A percentile compares a stretch with the other conserved stretches of the same genome.
phyloP scores from a whole-genome alignment of 257 asterid species.

The Lantana camara region DNA sequence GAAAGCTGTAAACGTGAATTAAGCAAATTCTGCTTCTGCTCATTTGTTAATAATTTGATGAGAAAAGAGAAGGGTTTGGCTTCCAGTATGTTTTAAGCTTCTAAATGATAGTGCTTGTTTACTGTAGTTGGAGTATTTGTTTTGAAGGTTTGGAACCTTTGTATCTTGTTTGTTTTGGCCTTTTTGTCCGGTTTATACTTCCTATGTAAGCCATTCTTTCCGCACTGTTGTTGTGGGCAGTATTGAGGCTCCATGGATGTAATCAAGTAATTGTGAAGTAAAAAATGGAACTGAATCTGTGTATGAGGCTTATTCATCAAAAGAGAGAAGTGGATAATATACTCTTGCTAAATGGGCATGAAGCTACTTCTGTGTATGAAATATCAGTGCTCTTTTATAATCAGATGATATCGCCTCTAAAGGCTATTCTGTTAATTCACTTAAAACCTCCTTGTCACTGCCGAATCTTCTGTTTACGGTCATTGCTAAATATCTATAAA shows the following conservation, averaged over 20 bases:
- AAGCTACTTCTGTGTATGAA: not conserved
- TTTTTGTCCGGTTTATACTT: conserved; percentile 5
- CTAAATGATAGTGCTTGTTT: not conserved
- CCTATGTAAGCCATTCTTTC: not conserved
- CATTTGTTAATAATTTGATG: conserved; percentile 5
- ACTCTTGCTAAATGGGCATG: not conserved
- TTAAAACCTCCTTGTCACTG: not conserved
- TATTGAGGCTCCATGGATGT: conserved; percentile 17
- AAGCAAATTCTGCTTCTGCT: conserved; percentile 23
- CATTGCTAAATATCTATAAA: not conserved
- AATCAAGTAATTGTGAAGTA: conserved; percentile 3
- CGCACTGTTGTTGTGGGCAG: not conserved
- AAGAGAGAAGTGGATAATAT: conserved; percentile 4
- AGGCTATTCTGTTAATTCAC: not conserved
- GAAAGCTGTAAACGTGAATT: conserved; percentile 3
- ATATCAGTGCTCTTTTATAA: not conserved
- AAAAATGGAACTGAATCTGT: conserved; percentile 12
- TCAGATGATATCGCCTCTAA: no score
- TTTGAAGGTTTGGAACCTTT: not conserved
- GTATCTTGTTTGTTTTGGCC: not conserved
- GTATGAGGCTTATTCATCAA: conserved; percentile 4
- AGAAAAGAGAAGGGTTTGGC: conserved; percentile 13
- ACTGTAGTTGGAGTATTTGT: not conserved
- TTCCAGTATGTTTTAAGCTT: not conserved
- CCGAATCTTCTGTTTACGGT: not conserved